Percentiles rank a stretch among this genome's conserved stretches.
Conservation (phyloP, 2,329 filamentous ascomycete species). For the Penicillium vulpinum region DNA sequence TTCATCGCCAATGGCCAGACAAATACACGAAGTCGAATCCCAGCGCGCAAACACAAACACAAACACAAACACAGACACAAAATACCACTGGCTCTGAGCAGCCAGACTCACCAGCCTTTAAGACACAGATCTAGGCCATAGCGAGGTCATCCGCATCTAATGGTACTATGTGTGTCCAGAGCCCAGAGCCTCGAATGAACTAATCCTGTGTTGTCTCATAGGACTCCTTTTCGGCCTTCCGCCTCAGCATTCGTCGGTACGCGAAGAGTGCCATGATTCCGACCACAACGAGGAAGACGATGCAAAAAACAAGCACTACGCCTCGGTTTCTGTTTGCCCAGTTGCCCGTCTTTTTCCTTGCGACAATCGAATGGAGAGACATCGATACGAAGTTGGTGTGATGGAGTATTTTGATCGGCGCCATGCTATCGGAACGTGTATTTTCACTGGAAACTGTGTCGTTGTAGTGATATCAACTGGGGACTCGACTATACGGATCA, state of each 20-base stretch:
- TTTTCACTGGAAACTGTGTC: neutral
- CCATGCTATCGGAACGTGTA: slow-evolving; percentile 17
- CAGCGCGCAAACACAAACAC: neutral
- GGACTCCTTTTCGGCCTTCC: slow-evolving; percentile 29
- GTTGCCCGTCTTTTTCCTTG: slow-evolving; percentile 39
- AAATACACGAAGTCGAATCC: too few relatives aligned
- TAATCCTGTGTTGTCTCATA: slow-evolving; percentile 17
- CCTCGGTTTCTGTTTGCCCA: slow-evolving; percentile 60
- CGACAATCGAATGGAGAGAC: slow-evolving; percentile 37
- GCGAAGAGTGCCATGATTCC: slow-evolving; percentile 54
- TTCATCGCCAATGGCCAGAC: neutral
- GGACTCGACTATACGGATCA: neutral
- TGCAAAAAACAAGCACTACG: slow-evolving; percentile 63
- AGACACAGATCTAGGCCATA: neutral
- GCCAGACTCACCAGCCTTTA: too few relatives aligned
- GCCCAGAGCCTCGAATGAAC: accelerated
- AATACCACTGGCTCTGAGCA: neutral
- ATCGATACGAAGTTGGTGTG: slow-evolving; percentile 1
- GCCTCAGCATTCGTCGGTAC: slow-evolving; percentile 45
- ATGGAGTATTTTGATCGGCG: slow-evolving; percentile 30
- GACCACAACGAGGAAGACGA: slow-evolving; percentile 57
- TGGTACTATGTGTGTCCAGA: neutral
- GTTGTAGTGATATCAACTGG: neutral
- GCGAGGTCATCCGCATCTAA: neutral
- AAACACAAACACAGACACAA: neutral